Base-by-base conservation (phyloP, 495 filamentous ascomycete genomes). In the Cudoniella acicularis region DNA sequence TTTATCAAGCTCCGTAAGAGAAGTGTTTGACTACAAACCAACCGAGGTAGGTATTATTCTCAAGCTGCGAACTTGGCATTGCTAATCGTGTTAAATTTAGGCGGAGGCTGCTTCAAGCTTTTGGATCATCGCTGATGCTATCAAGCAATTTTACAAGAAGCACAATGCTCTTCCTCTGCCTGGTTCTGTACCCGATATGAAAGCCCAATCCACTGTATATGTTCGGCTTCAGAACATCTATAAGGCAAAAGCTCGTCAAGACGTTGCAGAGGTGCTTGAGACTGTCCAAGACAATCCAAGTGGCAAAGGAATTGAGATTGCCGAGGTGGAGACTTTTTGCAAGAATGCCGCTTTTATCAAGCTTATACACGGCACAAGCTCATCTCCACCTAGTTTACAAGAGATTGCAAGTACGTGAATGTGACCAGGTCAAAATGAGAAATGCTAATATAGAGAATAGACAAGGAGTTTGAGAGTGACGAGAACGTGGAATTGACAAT, bases 151-250 rank as follows among this genome's bases (percentile, higher is more conserved):
- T 73, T 85, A 93, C 67, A 68, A 73, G 11, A 79, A 77, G 53
- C 84, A 96, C 65, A 73, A 77, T 18, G 79, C 84, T 41, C 81
- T 98, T 4, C 94, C 94, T 18, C 75, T 99, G 0, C 88, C 92
- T 1, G 95, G 94, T 47, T 85, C 87, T 18, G 77, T 98, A 13
- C 95, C 94, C 4, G 94, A 99, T 73, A 99, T 99, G 94, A 99
- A 99, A 75, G 91, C 94, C 26, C 83, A 92, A 70, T 96, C 91
- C 18, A 85, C 82, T 49, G 91, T 96, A 62, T 99, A 99, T 74
- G 85, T 98, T 60, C 79, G 85, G 60, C 79, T 99, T 23, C 94
- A 98, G 73, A 96, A 89, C 63, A 84, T 97, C 65, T 98, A 98
- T 83, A 96, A 96, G 72, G 67, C 78, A 22, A 96, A 96, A 69